Conservation (phyloP, 1,284 basidiomycete species). For the Gymnopus androsaceus region DNA sequence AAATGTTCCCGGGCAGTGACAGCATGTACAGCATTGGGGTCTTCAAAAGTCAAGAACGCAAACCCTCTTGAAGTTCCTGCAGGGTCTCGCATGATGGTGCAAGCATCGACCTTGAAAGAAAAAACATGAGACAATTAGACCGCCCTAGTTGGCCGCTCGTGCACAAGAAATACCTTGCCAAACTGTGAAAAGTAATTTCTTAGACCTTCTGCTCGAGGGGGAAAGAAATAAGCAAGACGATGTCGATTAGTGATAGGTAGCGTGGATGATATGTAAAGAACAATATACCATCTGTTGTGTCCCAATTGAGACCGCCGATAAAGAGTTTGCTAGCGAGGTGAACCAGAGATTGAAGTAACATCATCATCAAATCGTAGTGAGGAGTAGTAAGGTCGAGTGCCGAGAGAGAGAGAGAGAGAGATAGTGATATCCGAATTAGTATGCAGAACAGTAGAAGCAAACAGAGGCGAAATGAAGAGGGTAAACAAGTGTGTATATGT, state of each 20-base stretch:
- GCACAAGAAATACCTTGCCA: conserved; percentile 54
- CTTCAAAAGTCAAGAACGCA: conserved; percentile 92
- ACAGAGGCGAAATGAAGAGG: conserved; percentile 1
- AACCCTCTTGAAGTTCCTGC: conserved; percentile 91
- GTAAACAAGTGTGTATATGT: conserved; percentile 1
- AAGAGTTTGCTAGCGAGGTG: conserved; percentile 89
- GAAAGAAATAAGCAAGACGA: conserved; percentile 28
- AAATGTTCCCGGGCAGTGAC: conserved; percentile 86
- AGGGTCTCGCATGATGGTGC: conserved; percentile 94
- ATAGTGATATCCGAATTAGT: conserved; percentile 12
- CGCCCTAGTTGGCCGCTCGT: neutral
- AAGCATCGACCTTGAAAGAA: conserved; percentile 72
- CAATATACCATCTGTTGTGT: conserved; percentile 90
- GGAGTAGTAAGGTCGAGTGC: conserved; percentile 6
- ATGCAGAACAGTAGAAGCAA: neutral
- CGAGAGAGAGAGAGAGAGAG: neutral
- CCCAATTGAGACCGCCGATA: conserved; percentile 97
- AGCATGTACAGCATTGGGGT: conserved; percentile 75
- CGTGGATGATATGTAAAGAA: conserved; percentile 37
- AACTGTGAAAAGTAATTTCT: conserved; percentile 74
- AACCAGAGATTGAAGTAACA: conserved; percentile 30
- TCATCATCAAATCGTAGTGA: conserved; percentile 11
- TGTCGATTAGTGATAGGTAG: conserved; percentile 38
- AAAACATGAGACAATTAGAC: conserved; percentile 19
- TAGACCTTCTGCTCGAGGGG: conserved; percentile 55